Evolutionary conservation across 495 filamentous ascomycete genomes (phyloP).

Genomic region (Penicillium chermesinum): DNA sequence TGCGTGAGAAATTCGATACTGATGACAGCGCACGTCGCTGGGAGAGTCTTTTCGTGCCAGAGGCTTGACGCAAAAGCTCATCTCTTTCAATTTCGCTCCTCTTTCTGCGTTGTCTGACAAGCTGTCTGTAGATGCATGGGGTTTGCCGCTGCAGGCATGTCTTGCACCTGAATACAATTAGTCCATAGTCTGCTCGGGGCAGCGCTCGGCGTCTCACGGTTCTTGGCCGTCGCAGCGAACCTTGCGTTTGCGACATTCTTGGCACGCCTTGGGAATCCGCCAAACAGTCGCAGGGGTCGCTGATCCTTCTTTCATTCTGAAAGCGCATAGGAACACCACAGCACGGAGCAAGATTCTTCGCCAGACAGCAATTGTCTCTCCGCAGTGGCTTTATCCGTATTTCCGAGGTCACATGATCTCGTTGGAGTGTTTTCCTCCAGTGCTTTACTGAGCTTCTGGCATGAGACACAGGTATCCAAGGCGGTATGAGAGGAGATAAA

Average conservation of each 20-base stretch:
- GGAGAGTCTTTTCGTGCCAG: conserved; percentile 10
- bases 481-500: too few relatives aligned
- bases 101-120: conserved; percentile 36
- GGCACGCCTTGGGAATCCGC: conserved; percentile 41
- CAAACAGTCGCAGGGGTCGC: conserved; percentile 19
- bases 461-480: too few relatives aligned
- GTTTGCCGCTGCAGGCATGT: conserved; percentile 34
- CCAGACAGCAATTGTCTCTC: too few relatives aligned
- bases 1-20: conserved; percentile 32
- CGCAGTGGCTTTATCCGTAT: background rate
- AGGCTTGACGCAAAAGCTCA: conserved; percentile 6
- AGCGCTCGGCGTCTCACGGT: conserved; percentile 21
- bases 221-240: conserved; percentile 39
- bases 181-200: background rate
- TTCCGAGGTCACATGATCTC: background rate
- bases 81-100: conserved; percentile 24
- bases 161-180: conserved; percentile 22
- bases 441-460: too few relatives aligned
- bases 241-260: conserved; percentile 43
- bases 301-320: conserved; percentile 21
- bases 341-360: too few relatives aligned
- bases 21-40: conserved; percentile 16
- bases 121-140: conserved; percentile 36
- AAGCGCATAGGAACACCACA: background rate
- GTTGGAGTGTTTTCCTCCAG: too few relatives aligned